Percentiles rank a stretch among this genome's conserved stretches.
phyloP scores from a whole-genome alignment of 345 rosid species.

The Eucalyptus decipiens region DNA sequence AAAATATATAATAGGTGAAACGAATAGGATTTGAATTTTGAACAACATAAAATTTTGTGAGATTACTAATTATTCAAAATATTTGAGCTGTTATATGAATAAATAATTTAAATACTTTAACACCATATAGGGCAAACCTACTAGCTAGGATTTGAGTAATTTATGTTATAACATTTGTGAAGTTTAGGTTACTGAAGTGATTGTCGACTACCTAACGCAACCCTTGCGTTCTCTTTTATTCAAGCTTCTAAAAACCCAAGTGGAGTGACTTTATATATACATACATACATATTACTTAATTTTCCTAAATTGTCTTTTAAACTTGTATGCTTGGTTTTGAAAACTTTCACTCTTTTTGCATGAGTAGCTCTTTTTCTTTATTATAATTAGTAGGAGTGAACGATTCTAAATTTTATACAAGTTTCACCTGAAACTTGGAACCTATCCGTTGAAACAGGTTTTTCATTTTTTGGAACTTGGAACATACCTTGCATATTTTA shows the following conservation, averaged over 20 bases:
- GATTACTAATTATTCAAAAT: background rate
- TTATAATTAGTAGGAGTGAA: background rate
- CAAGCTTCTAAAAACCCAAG: background rate
- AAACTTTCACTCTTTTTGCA: background rate
- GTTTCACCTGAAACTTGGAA: too few relatives aligned
- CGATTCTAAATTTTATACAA: fast-evolving
- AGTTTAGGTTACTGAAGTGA: background rate
- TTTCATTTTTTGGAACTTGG: too few relatives aligned
- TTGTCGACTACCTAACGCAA: background rate
- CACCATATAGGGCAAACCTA: background rate
- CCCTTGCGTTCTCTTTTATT: background rate
- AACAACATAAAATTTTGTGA: background rate
- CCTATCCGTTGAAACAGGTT: fast-evolving
- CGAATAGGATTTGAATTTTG: background rate
- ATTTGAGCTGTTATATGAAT: background rate
- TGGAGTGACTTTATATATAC: background rate
- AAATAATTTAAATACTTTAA: background rate
- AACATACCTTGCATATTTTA: too few relatives aligned
- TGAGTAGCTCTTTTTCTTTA: background rate
- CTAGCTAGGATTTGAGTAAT: background rate
- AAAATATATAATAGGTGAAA: background rate
- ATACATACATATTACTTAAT: background rate
- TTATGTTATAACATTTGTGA: background rate
- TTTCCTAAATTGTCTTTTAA: background rate
- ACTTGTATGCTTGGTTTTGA: background rate